Base-by-base conservation (phyloP, 1,139 yeast species). In the Candida dubliniensis region DNA sequence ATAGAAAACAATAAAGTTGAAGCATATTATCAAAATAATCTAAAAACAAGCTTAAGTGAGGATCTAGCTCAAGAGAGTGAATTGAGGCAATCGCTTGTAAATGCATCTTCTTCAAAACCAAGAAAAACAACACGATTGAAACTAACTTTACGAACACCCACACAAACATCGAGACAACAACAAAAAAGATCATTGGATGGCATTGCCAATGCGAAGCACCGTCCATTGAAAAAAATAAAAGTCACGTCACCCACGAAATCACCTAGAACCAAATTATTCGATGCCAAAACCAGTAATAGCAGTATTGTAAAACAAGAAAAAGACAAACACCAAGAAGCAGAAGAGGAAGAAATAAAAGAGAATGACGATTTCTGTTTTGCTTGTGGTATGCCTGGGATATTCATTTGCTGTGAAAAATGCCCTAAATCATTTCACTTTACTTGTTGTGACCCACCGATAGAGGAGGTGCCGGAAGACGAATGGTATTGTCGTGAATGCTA, bases 381-480 rank as follows among this genome's bases (percentile, higher is more conserved):
- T 0, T 93, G 99, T 66, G 90, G 95, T 1, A 89, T 90, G 25
- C 73, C 91, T 0, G 99, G 99, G 8, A 75, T 87, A 32, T 89
- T 93, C 52, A 73, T 93, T 27, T 93, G 98, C 64, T 93, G 99
- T 66, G 99, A 93, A 55, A 75, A 87, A 2, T 93, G 99, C 63
- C 96, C 97, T 0, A 78, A 77, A 56, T 87, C 96, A 1, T 93
- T 91, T 63, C 99, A 93, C 60, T 89, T 93, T 58, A 75, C 87
- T 10, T 93, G 99, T 61, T 79, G 93, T 50, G 87, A 88, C 54
- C 98, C 98, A 2, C 98, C 99, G 0, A 66, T 86, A 24, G 93
- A 86, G 50, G 75, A 80, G 35, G 71, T 90, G 8, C 97, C 97
- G 0, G 95, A 85, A 43, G 96, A 87, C 27, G 89, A 82, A 55